Evolutionary conservation across 192 early-diverging fungal species (phyloP).

Genomic region (Thamnidium elegans): DNA sequence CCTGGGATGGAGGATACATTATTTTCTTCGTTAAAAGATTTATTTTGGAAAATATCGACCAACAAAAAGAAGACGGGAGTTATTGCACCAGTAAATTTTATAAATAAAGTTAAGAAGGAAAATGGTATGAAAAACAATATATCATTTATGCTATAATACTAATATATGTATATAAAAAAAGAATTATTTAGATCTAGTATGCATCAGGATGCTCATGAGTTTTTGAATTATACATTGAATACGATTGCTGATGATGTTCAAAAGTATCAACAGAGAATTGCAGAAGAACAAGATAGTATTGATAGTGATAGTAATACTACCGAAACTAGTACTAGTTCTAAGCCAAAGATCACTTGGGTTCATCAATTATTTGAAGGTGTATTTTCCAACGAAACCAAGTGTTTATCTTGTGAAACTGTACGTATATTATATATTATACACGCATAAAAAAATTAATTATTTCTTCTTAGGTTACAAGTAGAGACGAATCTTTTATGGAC

Average conservation of each 20-base stretch:
- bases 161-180: conserved; percentile 28
- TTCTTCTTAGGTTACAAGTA: conserved; percentile 67
- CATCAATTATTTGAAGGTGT: conserved; percentile 94
- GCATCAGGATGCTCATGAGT: conserved; percentile 99
- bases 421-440: conserved; percentile 15
- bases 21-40: conserved; percentile 78
- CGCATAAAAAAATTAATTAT: neutral
- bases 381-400: conserved; percentile 95
- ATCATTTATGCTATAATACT: neutral
- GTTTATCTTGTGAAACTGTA: conserved; percentile 93
- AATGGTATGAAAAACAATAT: conserved; percentile 62
- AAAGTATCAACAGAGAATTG: conserved; percentile 57
- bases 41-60: conserved; percentile 80
- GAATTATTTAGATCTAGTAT: conserved; percentile 89
- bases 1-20: conserved; percentile 75
- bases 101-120: conserved; percentile 86
- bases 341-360: conserved; percentile 72
- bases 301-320: conserved; percentile 15
- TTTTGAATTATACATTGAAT: conserved; percentile 93
- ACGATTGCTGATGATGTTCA: conserved; percentile 85
- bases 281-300: conserved; percentile 12
- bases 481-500: conserved; percentile 94
- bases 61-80: conserved; percentile 83
- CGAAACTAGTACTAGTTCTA: conserved; percentile 8
- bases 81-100: conserved; percentile 80